Evolutionary conservation across 1,139 yeast species (phyloP).

Genomic region (Blastobotrys buckinghamii): DNA sequence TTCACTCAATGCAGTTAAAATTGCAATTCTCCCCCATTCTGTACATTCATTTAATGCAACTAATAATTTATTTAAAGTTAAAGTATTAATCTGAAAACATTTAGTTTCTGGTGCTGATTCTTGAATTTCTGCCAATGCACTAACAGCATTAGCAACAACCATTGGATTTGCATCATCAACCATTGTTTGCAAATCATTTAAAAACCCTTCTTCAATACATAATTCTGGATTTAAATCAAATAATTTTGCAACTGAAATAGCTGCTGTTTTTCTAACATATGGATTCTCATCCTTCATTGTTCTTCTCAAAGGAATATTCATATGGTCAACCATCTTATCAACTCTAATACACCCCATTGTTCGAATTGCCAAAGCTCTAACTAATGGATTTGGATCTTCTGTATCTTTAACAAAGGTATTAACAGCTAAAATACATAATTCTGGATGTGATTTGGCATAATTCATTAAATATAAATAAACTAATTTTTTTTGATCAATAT

Average conservation of each 20-base stretch:
- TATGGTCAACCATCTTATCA: slow-evolving; percentile 89
- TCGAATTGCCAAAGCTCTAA: slow-evolving; percentile 91
- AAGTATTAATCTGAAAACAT: slow-evolving; percentile 39
- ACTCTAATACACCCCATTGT: slow-evolving; percentile 99
- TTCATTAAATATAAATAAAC: slow-evolving; percentile 94
- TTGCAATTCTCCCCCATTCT: slow-evolving; percentile 97
- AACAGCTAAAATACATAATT: slow-evolving; percentile 90
- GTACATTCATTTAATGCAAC: slow-evolving; percentile 93
- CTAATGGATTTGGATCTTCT: slow-evolving; percentile 94
- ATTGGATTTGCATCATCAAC: slow-evolving; percentile 88
- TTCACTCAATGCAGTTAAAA: slow-evolving; percentile 73
- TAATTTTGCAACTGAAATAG: slow-evolving; percentile 92
- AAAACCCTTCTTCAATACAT: slow-evolving; percentile 83
- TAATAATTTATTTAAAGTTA: slow-evolving; percentile 58
- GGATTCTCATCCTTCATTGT: slow-evolving; percentile 92
- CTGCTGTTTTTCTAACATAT: slow-evolving; percentile 96
- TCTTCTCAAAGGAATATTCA: slow-evolving; percentile 81
- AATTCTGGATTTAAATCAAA: slow-evolving; percentile 78
- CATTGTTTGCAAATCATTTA: slow-evolving; percentile 61
- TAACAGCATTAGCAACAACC: slow-evolving; percentile 88
- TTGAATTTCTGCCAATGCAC: slow-evolving; percentile 77
- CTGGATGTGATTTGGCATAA: slow-evolving; percentile 95
- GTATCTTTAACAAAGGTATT: slow-evolving; percentile 94
- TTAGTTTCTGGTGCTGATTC: slow-evolving; percentile 55
- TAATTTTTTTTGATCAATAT: slow-evolving; percentile 91